Evolutionary conservation across 805 yeast species (phyloP).

Genomic region (Yarrowia alimentaria): DNA sequence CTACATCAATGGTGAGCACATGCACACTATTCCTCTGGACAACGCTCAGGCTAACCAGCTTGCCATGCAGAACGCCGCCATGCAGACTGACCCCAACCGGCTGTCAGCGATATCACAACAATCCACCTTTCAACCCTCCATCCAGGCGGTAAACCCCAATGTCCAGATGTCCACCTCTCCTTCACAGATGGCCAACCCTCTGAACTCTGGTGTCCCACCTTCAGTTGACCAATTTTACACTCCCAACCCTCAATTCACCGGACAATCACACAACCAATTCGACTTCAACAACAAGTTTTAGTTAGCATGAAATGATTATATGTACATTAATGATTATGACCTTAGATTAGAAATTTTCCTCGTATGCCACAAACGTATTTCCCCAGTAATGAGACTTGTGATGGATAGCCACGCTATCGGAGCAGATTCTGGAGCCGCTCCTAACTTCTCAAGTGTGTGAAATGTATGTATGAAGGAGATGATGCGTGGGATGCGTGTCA

Average conservation of each 20-base stretch:
- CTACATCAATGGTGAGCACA: constrained; percentile 20
- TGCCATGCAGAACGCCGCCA: constrained; percentile 14
- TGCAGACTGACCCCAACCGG: constrained; percentile 21
- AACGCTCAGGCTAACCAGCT: constrained; percentile 18
- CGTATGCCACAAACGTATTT: background rate
- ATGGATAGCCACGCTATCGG: constrained; percentile 5
- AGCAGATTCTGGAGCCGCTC: background rate
- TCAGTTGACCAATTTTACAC: constrained; percentile 24
- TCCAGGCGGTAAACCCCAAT: constrained; percentile 10
- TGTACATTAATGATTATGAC: constrained; percentile 27
- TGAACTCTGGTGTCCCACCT: constrained; percentile 12
- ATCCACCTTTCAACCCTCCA: constrained; percentile 8
- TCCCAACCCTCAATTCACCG: constrained; percentile 21
- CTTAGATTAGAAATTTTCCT: background rate
- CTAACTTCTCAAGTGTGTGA: constrained; percentile 13
- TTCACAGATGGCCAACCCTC: background rate
- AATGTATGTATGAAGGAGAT: constrained; percentile 7
- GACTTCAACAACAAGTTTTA: constrained; percentile 25
- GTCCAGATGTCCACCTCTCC: constrained; percentile 10
- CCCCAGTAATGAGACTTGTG: background rate
- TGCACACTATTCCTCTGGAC: constrained; percentile 15
- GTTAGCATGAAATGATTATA: constrained; percentile 13
- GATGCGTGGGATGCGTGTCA: constrained; percentile 3
- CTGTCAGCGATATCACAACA: constrained; percentile 18
- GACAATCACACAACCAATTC: constrained; percentile 23